Evolutionary conservation across 2,329 filamentous ascomycete species (phyloP), one percentile per base, ranked within the genome.

Genomic region (Fusarium camptoceras): DNA sequence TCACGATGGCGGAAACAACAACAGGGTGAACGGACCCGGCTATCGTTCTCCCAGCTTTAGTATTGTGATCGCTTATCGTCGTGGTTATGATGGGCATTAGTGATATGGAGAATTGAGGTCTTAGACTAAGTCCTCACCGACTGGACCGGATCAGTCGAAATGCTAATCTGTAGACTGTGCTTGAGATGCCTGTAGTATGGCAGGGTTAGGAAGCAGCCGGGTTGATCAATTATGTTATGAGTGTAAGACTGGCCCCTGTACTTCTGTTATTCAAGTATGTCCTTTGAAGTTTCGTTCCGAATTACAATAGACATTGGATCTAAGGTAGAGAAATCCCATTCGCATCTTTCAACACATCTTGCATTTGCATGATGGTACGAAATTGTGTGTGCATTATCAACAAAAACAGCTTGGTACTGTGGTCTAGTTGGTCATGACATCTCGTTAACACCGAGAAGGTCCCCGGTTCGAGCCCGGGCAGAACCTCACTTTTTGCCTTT

Each of bases 1-100:
- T 59, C 53, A 59, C 60, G 31, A 65, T 65, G 44, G 31, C 25
- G 42, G 31, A 64, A 58, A 47, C 41, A 63, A 37, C 60, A 46
- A 30, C 20, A 62, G 70, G 10, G 66, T 42, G 34, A 53, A 53
- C 34, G 49, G 49, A 42, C 34, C 49, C 24, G 49, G 49, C 49
- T 53, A 53, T 41, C 49, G 49, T 42, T 53, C 15, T 53, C 34
- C 14, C 24, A 53, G 16, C n/a, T 53, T 53, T 41, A 53, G 49
- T 42, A 41, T 53, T 41, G n/a, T 28, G 10, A 42, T 53, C 34
- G 49, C 34, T 53, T 53, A 39, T 43, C 41, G 41, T 43, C 15
- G 41, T 18, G 41, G 41, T 43, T 25, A 24, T 24, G 24, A n/a
- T 39, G 8, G 24, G 25, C 24, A 39, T 34, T 41, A 42, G 48